Evolutionary conservation across 805 yeast genomes (phyloP).

Genomic region (Lipomyces orientalis): DNA sequence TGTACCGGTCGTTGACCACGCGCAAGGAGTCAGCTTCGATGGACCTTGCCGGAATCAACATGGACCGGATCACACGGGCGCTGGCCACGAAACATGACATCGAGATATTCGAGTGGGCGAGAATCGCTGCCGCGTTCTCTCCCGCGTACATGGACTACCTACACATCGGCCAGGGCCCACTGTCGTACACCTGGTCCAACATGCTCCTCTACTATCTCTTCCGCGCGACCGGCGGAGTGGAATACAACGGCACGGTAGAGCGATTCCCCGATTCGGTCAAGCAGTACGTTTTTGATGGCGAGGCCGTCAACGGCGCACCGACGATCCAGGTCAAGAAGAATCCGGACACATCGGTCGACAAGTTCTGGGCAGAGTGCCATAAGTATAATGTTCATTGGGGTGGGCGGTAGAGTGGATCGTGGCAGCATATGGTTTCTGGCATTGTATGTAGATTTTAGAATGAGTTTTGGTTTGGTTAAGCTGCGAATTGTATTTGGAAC

Average conservation of each 20-base stretch:
- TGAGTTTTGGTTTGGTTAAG: not conserved
- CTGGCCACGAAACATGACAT: constrained; percentile 15
- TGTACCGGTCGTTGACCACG: constrained; percentile 30
- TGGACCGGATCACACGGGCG: constrained; percentile 31
- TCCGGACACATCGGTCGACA: constrained; percentile 8
- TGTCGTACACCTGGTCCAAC: constrained; percentile 21
- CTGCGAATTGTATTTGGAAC: not conserved
- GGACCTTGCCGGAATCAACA: constrained; percentile 21
- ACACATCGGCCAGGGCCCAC: constrained; percentile 27
- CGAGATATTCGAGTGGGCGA: constrained; percentile 34
- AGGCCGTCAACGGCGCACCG: constrained; percentile 16
- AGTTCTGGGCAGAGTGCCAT: constrained; percentile 25
- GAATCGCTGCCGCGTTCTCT: constrained; percentile 22
- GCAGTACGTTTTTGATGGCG: constrained; percentile 13
- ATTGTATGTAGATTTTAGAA: not conserved
- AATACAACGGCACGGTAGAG: constrained; percentile 13
- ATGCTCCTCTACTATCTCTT: constrained; percentile 30
- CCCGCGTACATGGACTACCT: constrained; percentile 25
- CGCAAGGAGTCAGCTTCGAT: constrained; percentile 21
- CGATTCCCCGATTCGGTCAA: constrained; percentile 12
- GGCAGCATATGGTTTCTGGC: not conserved
- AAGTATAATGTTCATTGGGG: constrained; percentile 24
- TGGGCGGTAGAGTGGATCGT: constrained; percentile 13
- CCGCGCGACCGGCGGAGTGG: constrained; percentile 27
- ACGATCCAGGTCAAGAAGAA: not conserved